These are phyloP conservation scores for Neopestalotiopsis sp. DNA, from an alignment of 2,329 filamentous ascomycete species.

Conservation along the genomic window DNA sequence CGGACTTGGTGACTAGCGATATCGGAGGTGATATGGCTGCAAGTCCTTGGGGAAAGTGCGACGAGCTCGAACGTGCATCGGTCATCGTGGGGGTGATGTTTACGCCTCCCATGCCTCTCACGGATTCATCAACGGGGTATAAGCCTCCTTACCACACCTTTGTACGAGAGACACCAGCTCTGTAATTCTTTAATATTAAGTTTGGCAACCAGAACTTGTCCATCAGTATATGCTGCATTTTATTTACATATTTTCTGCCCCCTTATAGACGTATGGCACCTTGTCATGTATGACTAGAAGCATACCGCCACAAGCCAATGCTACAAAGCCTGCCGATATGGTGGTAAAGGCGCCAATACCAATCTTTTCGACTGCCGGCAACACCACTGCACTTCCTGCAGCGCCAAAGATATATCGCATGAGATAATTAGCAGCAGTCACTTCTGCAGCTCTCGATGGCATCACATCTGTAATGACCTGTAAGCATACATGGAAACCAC, in stretches of 20 bases:
- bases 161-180: too few species aligned
- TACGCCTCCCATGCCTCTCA: too few species aligned
- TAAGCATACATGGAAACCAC: neutral
- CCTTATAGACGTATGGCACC: neutral
- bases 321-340: conserved; percentile 12
- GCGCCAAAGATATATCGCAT: conserved; percentile 35
- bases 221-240: neutral
- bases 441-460: conserved; percentile 20
- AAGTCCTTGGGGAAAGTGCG: too few species aligned
- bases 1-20: too few species aligned
- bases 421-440: conserved; percentile 36
- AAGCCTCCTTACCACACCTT: too few species aligned
- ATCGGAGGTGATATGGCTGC: too few species aligned
- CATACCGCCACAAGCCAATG: conserved; percentile 3
- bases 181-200: too few species aligned
- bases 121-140: too few species aligned
- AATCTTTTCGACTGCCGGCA: conserved; percentile 33
- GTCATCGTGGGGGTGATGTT: too few species aligned
- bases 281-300: conserved; percentile 13
- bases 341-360: conserved; percentile 28
- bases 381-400: conserved; percentile 27
- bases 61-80: too few species aligned
- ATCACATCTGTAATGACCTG: conserved; percentile 6
- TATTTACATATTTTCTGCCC: neutral
- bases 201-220: too few species aligned